These are phyloP conservation scores for Xylaria longipes DNA, from an alignment of 495 filamentous ascomycete genomes.

Conservation along the genomic window DNA sequence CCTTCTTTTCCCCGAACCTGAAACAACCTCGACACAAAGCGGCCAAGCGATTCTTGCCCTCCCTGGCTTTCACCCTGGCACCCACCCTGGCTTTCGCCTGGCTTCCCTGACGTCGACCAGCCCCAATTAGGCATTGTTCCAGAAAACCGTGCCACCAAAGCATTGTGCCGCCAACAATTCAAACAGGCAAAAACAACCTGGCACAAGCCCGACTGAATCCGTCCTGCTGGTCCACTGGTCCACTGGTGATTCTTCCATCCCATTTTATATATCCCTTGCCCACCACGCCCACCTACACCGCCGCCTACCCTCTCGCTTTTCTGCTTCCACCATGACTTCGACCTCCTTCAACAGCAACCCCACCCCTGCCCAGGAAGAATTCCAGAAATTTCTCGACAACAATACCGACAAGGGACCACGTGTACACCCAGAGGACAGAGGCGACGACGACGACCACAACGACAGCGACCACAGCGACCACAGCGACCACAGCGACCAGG, in stretches of 20 bases:
- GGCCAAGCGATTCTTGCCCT: not conserved
- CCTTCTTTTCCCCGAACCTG: conserved; percentile 26
- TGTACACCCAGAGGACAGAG: conserved; percentile 61
- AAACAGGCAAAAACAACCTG: conserved; percentile 14
- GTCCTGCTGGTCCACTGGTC: not conserved
- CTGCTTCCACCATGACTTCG: conserved; percentile 57
- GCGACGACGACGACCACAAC: conserved; percentile 51
- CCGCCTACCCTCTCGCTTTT: conserved; percentile 28
- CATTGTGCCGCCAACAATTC: conserved; percentile 23
- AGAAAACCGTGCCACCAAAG: conserved; percentile 15
- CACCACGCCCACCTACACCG: conserved; percentile 10
- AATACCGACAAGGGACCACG: conserved; percentile 53
- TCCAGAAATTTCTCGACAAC: conserved; percentile 72
- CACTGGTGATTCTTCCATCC: not conserved
- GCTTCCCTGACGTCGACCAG: conserved; percentile 9
- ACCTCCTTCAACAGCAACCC: conserved; percentile 43
- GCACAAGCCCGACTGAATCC: conserved; percentile 10
- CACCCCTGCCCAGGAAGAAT: conserved; percentile 81
- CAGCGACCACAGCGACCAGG: conserved; percentile 49
- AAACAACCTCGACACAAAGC: conserved; percentile 38
- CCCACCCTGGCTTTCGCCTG: conserved; percentile 25
- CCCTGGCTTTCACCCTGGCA: conserved; percentile 21
- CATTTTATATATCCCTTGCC: conserved; percentile 22
- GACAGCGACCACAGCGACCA: conserved; percentile 45
- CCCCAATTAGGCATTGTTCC: conserved; percentile 39